Conservation (phyloP, 768 basidiomycete species). For the Boletales sp. region DNA sequence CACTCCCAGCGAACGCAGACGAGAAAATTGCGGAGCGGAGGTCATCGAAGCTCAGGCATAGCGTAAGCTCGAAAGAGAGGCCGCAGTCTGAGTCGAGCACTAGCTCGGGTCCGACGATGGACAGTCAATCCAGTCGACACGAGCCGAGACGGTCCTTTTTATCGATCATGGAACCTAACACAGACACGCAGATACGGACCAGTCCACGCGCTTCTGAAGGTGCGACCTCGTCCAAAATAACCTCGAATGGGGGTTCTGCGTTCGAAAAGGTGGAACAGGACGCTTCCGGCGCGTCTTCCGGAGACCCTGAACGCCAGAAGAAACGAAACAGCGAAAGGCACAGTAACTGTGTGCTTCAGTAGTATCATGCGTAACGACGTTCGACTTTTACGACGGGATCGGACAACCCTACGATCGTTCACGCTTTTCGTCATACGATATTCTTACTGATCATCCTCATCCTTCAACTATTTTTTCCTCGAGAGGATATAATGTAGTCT, state of each 20-base stretch:
- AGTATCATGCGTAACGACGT: neutral
- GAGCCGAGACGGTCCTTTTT: constrained; percentile 37
- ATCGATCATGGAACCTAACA: constrained; percentile 29
- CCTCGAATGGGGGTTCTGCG: constrained; percentile 6
- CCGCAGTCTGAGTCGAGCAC: constrained; percentile 59
- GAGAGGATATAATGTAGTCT: constrained; percentile 15
- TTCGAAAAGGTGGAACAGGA: constrained; percentile 8
- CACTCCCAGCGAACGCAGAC: constrained; percentile 21
- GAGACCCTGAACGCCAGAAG: constrained; percentile 22
- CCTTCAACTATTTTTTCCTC: neutral
- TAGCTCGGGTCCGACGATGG: constrained; percentile 52
- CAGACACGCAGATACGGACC: constrained; percentile 15
- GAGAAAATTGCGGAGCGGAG: constrained; percentile 27
- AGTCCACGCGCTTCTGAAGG: constrained; percentile 20
- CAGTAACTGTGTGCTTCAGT: constrained; percentile 26
- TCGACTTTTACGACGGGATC: neutral
- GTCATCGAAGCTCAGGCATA: constrained; percentile 36
- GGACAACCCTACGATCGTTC: constrained; percentile 1
- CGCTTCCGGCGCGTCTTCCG: constrained; percentile 4
- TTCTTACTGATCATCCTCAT: neutral
- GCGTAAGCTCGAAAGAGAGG: constrained; percentile 39
- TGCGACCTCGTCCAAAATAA: constrained; percentile 11
- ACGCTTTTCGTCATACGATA: neutral
- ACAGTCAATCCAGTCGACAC: constrained; percentile 39
- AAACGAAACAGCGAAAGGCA: constrained; percentile 28